These are phyloP conservation scores for Emergomyces pasteurianus DNA, from an alignment of 2,329 filamentous ascomycete species.

Conservation along the genomic window DNA sequence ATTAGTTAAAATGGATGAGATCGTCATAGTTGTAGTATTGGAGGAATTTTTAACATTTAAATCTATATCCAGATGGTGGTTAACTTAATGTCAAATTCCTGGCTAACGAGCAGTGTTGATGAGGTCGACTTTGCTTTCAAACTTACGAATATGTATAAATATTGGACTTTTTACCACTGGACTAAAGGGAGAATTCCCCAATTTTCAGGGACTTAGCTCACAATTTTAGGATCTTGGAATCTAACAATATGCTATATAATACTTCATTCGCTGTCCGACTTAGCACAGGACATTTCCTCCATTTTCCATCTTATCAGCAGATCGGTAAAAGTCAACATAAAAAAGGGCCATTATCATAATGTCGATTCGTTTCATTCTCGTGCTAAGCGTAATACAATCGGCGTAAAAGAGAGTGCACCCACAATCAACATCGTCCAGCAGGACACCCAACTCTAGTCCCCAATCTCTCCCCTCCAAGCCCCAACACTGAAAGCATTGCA, in stretches of 20 bases:
- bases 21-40: background rate
- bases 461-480: conserved; percentile 23
- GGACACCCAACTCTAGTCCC: conserved; percentile 35
- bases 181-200: too few relatives aligned
- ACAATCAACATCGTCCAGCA: conserved; percentile 10
- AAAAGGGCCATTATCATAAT: background rate
- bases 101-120: background rate
- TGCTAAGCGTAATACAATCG: background rate
- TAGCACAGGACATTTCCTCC: too few relatives aligned
- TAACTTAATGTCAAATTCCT: background rate
- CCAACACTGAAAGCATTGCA: conserved; percentile 37
- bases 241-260: too few relatives aligned
- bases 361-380: background rate
- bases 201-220: too few relatives aligned
- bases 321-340: background rate
- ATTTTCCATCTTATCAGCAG: background rate
- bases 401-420: background rate
- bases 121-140: background rate
- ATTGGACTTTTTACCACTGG: too few relatives aligned
- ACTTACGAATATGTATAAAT: background rate
- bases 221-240: too few relatives aligned
- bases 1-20: background rate
- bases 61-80: background rate
- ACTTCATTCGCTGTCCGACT: background rate
- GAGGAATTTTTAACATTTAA: background rate